phyloP scores from a whole-genome alignment of 1,284 basidiomycete species.

The Sporisorium scitamineum region DNA sequence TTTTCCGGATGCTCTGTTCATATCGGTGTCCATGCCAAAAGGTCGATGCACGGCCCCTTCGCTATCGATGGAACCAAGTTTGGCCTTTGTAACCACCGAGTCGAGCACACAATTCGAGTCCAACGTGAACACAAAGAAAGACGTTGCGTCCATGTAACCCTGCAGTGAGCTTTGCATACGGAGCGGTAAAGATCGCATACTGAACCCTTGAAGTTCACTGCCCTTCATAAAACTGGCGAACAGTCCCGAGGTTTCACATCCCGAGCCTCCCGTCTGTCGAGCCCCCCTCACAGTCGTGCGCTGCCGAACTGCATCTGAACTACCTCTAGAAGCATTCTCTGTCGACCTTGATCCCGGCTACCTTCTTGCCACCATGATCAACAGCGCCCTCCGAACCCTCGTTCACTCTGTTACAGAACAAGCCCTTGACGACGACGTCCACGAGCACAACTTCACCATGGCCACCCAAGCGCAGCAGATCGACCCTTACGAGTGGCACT shows the following conservation, averaged over 20 bases:
- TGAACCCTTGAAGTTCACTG: too few relatives aligned
- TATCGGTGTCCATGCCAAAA: not conserved
- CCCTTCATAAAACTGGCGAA: too few relatives aligned
- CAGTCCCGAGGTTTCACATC: too few relatives aligned
- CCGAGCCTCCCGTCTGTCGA: too few relatives aligned
- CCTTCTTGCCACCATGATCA: slow-evolving; percentile 9
- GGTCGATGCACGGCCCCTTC: not conserved
- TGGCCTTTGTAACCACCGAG: not conserved
- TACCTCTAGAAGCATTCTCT: not conserved
- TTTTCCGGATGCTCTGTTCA: not conserved
- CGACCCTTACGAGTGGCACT: slow-evolving; percentile 25
- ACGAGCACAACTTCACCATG: slow-evolving; percentile 11
- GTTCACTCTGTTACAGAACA: slow-evolving; percentile 11
- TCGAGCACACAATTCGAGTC: too few relatives aligned
- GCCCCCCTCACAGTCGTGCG: not conserved
- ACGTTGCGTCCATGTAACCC: too few relatives aligned
- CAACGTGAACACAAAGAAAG: too few relatives aligned
- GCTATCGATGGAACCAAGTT: not conserved
- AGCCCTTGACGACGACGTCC: slow-evolving; percentile 4
- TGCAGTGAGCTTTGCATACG: too few relatives aligned
- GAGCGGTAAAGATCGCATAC: too few relatives aligned
- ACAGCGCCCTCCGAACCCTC: slow-evolving; percentile 16
- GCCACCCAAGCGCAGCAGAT: slow-evolving; percentile 8
- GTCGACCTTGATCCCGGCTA: not conserved
- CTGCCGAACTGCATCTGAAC: not conserved